phyloP scores from a whole-genome alignment of 768 basidiomycete species.

The Chlorophyllum brunneum region DNA sequence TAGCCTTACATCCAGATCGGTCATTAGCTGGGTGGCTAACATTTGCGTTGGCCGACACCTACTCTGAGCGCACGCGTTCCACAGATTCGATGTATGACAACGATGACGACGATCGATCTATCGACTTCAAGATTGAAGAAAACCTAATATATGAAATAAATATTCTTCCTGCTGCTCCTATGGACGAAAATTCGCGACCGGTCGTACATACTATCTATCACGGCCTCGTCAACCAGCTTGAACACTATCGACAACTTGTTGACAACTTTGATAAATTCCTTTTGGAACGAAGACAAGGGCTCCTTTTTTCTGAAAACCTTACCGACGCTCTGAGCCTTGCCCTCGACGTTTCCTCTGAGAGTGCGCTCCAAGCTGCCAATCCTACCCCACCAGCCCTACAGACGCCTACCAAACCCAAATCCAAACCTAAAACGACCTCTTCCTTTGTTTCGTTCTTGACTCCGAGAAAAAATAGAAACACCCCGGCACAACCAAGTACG shows the following conservation, averaged over 20 bases:
- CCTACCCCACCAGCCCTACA: slow-evolving; percentile 27
- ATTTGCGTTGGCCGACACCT: slow-evolving; percentile 47
- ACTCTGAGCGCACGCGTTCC: slow-evolving; percentile 5
- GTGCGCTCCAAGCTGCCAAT: slow-evolving; percentile 19
- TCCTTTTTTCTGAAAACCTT: slow-evolving; percentile 89
- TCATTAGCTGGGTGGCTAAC: slow-evolving; percentile 89
- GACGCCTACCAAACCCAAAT: slow-evolving; percentile 27
- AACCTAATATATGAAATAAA: slow-evolving; percentile 54
- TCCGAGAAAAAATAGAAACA: slow-evolving; percentile 62
- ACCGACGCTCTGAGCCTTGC: slow-evolving; percentile 81
- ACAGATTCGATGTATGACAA: slow-evolving; percentile 28
- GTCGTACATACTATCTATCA: slow-evolving; percentile 79
- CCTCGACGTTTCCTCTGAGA: slow-evolving; percentile 57
- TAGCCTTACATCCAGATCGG: slow-evolving; percentile 84
- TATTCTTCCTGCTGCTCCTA: slow-evolving; percentile 58
- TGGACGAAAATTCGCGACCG: slow-evolving; percentile 72
- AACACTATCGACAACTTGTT: slow-evolving; percentile 71
- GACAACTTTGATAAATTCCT: slow-evolving; percentile 83
- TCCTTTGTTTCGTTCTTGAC: slow-evolving; percentile 77
- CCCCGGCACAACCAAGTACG: slow-evolving; percentile 25
- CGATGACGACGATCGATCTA: slow-evolving; percentile 76
- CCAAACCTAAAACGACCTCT: slow-evolving; percentile 51
- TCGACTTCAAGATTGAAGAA: slow-evolving; percentile 72
- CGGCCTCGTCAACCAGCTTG: slow-evolving; percentile 76
- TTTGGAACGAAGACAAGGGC: slow-evolving; percentile 79